These are phyloP conservation scores for Elsinoe perseae DNA, from an alignment of 2,329 filamentous ascomycete species.

Conservation along the genomic window DNA sequence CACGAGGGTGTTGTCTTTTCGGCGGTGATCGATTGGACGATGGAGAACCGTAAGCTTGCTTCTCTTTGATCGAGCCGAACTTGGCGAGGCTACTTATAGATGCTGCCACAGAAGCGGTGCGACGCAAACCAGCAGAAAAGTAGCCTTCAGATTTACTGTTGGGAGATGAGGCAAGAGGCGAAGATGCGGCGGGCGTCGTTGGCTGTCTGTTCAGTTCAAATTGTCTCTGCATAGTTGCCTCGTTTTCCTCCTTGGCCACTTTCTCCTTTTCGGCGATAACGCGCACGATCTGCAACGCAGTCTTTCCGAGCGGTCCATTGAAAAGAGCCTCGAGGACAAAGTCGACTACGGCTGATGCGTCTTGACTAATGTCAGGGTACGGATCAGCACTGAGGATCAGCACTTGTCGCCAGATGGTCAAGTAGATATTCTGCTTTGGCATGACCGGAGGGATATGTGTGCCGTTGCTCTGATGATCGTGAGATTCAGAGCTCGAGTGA, in stretches of 20 bases:
- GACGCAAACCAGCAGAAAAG: constrained; percentile 51
- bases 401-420: constrained; percentile 88
- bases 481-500: constrained; percentile 17
- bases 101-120: constrained; percentile 57
- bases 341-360: constrained; percentile 79
- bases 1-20: constrained; percentile 38
- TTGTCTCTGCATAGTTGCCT: constrained; percentile 2
- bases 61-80: constrained; percentile 32
- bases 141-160: constrained; percentile 51
- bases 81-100: constrained; percentile 56
- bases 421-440: constrained; percentile 83
- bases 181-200: constrained; percentile 35
- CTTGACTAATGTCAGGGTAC: constrained; percentile 82
- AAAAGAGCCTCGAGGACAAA: constrained; percentile 72
- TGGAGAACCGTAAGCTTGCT: constrained; percentile 5
- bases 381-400: constrained; percentile 88
- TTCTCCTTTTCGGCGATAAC: constrained; percentile 48
- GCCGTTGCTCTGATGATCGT: constrained; percentile 15
- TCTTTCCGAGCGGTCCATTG: constrained; percentile 63
- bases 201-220: constrained; percentile 22
- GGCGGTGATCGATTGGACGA: constrained; percentile 25
- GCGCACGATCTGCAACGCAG: constrained; percentile 64
- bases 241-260: constrained; percentile 17
- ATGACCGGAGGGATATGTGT: constrained; percentile 13
- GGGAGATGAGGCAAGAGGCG: constrained; percentile 41